Evolutionary conservation across 495 filamentous ascomycete genomes (phyloP), one percentile per base, ranked within the genome.

Genomic region (Aspergillus incahuasiensis): DNA sequence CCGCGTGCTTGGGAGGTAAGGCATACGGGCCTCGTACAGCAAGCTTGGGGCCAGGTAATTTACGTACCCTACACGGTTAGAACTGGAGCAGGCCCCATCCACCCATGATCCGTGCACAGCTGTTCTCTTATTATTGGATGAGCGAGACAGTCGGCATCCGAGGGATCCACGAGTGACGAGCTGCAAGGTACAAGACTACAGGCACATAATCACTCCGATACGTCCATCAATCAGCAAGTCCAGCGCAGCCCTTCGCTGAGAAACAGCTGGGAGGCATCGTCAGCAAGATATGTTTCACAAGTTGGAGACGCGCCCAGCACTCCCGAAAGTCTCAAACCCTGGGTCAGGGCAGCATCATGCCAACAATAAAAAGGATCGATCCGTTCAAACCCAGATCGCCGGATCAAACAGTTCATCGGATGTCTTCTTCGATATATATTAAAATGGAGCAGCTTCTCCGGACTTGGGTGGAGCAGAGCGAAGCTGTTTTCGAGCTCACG

Each of bases 31-130:
- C 44, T 11, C 20, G 44, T 25, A 47, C 21, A 15, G 44, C 44
- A 21, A 30, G 22, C 12, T 22, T 22, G 2, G 44, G 25, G 18
- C 25, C 18, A 18, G 9, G 20, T 11, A 28, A 32, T 24, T 48
- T 34, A 49, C 47, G 30, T 49, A 21, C 47, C 30, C 7, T 20
- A 13, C 12, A 9, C 32, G 22, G 47, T 38, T 42, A 38, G 35
- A 30, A n/a, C 22, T 52, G 48, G 25, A 28, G 25, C 25, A 52
- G 40, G 3, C 47, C 47, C 22, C 18, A 16, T 43, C 42, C 52
- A 56, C 7, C 6, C 24, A 46, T 62, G 59, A 58, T 62, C 60
- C 52, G 60, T 58, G 60, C 60, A 41, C 24, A 24, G 12, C 13
- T 30, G 44, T 19, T 9, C 20, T 5, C n/a, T 28, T 18, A 5